A percentile compares a stretch with the other conserved stretches of the same genome.
Evolutionary conservation across 176 grass and related monocot species (phyloP).

Genomic region (Eremochloa ophiuroides): DNA sequence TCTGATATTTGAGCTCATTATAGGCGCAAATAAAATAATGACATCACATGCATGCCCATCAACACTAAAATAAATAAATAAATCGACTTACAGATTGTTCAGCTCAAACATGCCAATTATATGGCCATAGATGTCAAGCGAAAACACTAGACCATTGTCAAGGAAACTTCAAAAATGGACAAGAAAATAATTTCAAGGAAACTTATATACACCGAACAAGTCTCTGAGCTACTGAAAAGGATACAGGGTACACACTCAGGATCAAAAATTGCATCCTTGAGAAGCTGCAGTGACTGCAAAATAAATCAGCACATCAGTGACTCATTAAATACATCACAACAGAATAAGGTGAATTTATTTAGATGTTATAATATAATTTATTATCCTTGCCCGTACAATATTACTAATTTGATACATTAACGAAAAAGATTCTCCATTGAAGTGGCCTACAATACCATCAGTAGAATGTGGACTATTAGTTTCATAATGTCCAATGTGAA

Average conservation of each 20-base stretch:
- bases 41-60: neutral
- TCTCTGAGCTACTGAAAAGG: slow-evolving; percentile 34
- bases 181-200: neutral
- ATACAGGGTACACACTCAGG: slow-evolving; percentile 83
- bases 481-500: neutral
- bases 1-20: slow-evolving; percentile 7
- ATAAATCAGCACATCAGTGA: neutral
- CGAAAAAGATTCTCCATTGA: neutral
- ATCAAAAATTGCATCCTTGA: slow-evolving; percentile 91
- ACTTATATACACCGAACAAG: neutral
- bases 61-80: slow-evolving; percentile 26
- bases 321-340: neutral
- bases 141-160: slow-evolving; percentile 79
- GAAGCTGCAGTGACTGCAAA: slow-evolving; percentile 85
- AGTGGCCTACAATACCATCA: neutral
- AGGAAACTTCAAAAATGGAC: slow-evolving; percentile 39
- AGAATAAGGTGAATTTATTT: neutral
- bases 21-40: slow-evolving; percentile 7
- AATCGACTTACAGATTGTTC: slow-evolving; percentile 93
- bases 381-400: neutral
- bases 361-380: neutral
- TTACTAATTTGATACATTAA: neutral
- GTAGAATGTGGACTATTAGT: neutral
- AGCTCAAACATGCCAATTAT: slow-evolving; percentile 99
- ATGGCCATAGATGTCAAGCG: slow-evolving; percentile 85